Conservation (phyloP, 371 early-diverging fungal species). For the Apophysomyces elegans region DNA sequence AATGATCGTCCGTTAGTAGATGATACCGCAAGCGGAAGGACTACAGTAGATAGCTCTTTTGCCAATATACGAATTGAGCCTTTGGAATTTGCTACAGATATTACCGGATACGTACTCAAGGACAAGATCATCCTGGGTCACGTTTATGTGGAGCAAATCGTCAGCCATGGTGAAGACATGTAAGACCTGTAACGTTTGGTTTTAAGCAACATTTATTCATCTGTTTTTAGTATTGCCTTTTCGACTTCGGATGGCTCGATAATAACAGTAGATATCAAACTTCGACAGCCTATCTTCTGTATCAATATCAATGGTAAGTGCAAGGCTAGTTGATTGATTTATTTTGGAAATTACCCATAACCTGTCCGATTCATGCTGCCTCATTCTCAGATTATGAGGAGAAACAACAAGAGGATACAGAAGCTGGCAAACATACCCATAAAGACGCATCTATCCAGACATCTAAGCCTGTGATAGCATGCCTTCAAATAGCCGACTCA, state of each 20-base stretch:
- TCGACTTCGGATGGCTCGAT: constrained; percentile 26
- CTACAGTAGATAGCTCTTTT: neutral
- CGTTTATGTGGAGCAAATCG: constrained; percentile 18
- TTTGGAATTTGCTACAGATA: constrained; percentile 5
- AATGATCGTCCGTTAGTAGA: neutral
- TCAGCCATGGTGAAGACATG: constrained; percentile 29
- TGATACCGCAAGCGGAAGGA: no score
- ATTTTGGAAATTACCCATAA: neutral
- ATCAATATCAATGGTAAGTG: constrained; percentile 28
- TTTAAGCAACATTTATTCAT: neutral
- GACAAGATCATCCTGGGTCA: neutral
- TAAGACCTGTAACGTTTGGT: constrained; percentile 10
- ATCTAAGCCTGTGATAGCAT: neutral
- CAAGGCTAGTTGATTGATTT: no score
- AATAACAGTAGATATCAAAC: constrained; percentile 23
- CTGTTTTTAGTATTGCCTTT: constrained; percentile 24
- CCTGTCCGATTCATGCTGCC: neutral
- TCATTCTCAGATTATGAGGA: neutral
- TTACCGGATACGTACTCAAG: neutral
- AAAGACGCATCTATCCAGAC: neutral
- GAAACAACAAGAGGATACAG: neutral
- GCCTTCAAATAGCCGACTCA: constrained; percentile 1
- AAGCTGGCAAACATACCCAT: neutral
- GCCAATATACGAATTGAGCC: neutral
- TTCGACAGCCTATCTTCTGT: constrained; percentile 18